Percentiles rank a stretch among this genome's conserved stretches.
Evolutionary conservation across 208 protist genomes (phyloP).

Genomic region (Naegleria gruberi): DNA sequence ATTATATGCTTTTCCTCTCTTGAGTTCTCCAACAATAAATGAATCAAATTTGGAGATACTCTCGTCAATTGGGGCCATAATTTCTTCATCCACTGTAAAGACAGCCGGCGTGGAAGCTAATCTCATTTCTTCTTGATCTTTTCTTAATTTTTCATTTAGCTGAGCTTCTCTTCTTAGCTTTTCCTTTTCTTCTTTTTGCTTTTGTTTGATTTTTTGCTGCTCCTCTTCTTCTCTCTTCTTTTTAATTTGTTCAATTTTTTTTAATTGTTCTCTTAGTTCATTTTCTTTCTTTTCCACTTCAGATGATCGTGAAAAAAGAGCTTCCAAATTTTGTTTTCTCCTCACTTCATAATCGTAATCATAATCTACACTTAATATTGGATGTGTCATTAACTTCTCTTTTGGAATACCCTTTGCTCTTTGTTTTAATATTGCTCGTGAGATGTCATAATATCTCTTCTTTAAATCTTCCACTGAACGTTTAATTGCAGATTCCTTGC

Average conservation of each 20-base stretch:
- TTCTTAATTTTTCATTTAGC: neutral
- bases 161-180: neutral
- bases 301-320: neutral
- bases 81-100: neutral
- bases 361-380: neutral
- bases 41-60: neutral
- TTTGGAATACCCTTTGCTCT: neutral
- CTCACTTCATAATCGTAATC: neutral
- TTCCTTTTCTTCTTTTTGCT: constrained; percentile 4
- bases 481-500: neutral
- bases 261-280: neutral
- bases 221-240: neutral
- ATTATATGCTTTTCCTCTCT: neutral
- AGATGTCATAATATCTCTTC: neutral
- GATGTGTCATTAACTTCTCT: neutral
- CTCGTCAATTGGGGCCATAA: too few relatives aligned
- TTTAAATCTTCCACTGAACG: neutral
- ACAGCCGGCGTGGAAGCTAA: neutral
- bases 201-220: neutral
- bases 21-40: neutral
- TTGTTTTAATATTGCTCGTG: neutral
- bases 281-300: neutral
- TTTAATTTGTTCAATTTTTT: constrained; percentile 13
- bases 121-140: neutral
- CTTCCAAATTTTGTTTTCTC: neutral